Percentiles rank a stretch among this genome's conserved stretches.
Conservation (phyloP, 2,329 filamentous ascomycete genomes). For the Neurospora sp. region DNA sequence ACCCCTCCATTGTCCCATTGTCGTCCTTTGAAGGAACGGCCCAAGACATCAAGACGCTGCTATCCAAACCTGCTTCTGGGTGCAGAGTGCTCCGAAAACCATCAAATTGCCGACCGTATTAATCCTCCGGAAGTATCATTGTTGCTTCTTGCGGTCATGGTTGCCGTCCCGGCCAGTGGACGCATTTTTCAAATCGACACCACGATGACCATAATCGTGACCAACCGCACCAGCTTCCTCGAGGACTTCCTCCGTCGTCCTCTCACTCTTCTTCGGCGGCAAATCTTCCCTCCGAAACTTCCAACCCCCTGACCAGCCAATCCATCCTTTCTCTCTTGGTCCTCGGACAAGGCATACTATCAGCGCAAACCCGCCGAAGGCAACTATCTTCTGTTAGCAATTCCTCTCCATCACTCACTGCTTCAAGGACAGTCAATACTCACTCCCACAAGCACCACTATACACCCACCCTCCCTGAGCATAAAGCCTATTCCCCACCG, state of each 20-base stretch:
- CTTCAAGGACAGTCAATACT: conserved; percentile 9
- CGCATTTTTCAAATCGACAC: background rate
- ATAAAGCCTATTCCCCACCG: conserved; percentile 44
- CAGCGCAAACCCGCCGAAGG: conserved; percentile 27
- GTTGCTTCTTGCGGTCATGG: background rate
- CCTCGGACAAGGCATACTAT: conserved; percentile 27
- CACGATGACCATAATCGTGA: background rate
- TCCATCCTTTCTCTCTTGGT: conserved; percentile 30
- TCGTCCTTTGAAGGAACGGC: background rate
- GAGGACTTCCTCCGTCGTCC: background rate
- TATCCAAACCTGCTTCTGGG: background rate
- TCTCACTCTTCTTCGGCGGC: conserved; percentile 5
- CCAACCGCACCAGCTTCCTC: conserved; percentile 2
- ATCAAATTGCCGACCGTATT: background rate
- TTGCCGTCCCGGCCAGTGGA: background rate
- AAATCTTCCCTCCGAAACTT: conserved; percentile 20
- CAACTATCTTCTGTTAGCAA: conserved; percentile 19
- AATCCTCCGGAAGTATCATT: background rate
- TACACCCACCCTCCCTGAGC: conserved; percentile 40
- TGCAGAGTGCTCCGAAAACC: background rate
- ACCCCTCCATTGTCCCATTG: background rate
- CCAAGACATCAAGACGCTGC: background rate
- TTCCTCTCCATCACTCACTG: too few relatives aligned
- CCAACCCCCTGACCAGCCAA: conserved; percentile 35
- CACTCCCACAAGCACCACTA: conserved; percentile 33